phyloP scores from a whole-genome alignment of 768 basidiomycete genomes.

The Fibroporia radiculosa region DNA sequence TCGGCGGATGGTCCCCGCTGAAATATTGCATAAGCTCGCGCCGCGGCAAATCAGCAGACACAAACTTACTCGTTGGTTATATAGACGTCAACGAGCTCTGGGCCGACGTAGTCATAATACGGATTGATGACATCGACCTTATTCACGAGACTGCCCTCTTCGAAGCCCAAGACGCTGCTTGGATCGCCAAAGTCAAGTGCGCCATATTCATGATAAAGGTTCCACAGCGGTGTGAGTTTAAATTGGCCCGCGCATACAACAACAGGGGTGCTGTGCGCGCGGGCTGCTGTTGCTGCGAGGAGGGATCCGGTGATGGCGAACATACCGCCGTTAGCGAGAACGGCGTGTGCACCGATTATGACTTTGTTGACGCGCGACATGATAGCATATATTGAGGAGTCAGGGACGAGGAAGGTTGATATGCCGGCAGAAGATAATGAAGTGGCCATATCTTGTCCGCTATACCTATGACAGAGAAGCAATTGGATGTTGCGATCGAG shows the following conservation, averaged over 20 bases:
- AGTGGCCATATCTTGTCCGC: conserved; percentile 79
- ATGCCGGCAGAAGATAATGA: conserved; percentile 76
- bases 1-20: conserved; percentile 94
- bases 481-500: conserved; percentile 1
- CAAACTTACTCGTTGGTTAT: conserved; percentile 91
- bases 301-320: conserved; percentile 84
- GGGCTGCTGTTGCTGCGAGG: conserved; percentile 79
- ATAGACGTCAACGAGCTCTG: conserved; percentile 87
- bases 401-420: conserved; percentile 94
- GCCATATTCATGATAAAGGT: conserved; percentile 79
- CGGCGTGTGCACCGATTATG: conserved; percentile 89
- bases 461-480: conserved; percentile 44
- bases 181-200: conserved; percentile 75
- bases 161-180: conserved; percentile 60
- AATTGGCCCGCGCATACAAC: conserved; percentile 95
- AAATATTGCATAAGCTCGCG: conserved; percentile 8
- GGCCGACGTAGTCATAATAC: conserved; percentile 93
- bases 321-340: conserved; percentile 95
- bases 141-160: conserved; percentile 73
- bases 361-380: conserved; percentile 98
- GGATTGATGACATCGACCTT: conserved; percentile 92
- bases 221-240: conserved; percentile 90
- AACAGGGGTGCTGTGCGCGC: conserved; percentile 84
- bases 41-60: not conserved
- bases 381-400: conserved; percentile 91